Evolutionary conservation across 805 yeast genomes (phyloP), one percentile per base, ranked within the genome.

Genomic region (Saccharomycopsis javanensis): DNA sequence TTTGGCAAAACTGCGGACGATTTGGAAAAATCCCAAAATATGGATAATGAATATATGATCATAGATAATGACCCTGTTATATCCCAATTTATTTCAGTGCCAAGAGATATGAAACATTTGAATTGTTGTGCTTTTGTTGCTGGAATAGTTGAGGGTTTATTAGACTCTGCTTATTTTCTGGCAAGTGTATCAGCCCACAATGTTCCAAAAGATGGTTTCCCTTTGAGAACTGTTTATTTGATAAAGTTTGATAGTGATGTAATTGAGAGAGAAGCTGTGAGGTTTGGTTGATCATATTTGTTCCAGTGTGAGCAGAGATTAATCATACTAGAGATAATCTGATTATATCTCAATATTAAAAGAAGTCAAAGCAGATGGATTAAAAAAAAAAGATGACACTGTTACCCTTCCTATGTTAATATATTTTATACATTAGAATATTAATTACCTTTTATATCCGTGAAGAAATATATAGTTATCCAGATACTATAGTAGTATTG

Each of bases 61-160:
- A 82, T 81, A 16, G 96, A 89, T 67, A 80, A 83, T 64, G 68
- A 75, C 13, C 96, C 96, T 5, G 64, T 86, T 51, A 74, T 88
- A 42, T 76, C 87, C n/a, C 80, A 79, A 63, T 89, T 76, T 66
- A 81, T 89, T 10, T 81, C 87, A 31, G 83, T 86, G 4, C 96
- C 96, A 1, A 81, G 79, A 63, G 96, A 89, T 62, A 82, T 85
- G 66, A 83, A 86, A 10, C 83, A 82, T 61, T 75, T 88, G 64
- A 87, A 86, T 66, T 86, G 94, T 65, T 83, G 85, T 15, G 91
- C 96, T 0, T 87, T 86, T 66, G 80, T 84, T 1, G 96, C 96
- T 0, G 96, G 96, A 0, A 77, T 89, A 15, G 76, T 88, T 45
- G 96, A 89, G 67, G 96, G 95, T 0, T 82, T 88, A 1, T 71